Evolutionary conservation across 768 basidiomycete species (phyloP).

Genomic region (Suillus fuscotomentosus): DNA sequence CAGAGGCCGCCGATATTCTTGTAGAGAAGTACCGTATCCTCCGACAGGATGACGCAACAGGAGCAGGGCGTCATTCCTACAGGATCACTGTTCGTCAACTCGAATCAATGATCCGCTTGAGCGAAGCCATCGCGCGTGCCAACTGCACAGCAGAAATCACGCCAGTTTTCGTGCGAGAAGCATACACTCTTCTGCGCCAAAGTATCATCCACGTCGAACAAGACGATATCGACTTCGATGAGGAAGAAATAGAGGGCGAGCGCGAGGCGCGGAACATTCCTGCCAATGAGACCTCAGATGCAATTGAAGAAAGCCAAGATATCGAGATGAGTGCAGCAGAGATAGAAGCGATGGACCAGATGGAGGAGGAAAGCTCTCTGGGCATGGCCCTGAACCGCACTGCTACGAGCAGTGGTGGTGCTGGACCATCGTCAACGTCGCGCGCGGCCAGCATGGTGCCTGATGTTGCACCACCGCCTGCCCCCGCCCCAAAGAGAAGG

Average conservation of each 20-base stretch:
- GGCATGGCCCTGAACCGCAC: slow-evolving; percentile 34
- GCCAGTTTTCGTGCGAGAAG: slow-evolving; percentile 93
- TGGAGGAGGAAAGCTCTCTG: slow-evolving; percentile 48
- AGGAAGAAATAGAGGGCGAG: slow-evolving; percentile 72
- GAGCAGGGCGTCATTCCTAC: slow-evolving; percentile 88
- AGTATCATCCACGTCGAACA: slow-evolving; percentile 99
- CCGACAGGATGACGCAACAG: slow-evolving; percentile 89
- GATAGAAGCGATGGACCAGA: slow-evolving; percentile 50
- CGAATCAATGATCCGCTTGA: slow-evolving; percentile 97
- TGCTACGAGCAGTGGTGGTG: slow-evolving; percentile 34
- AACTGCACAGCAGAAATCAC: slow-evolving; percentile 98
- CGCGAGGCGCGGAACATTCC: slow-evolving; percentile 37
- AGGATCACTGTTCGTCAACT: slow-evolving; percentile 97
- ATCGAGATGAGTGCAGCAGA: slow-evolving; percentile 65
- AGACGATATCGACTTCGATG: slow-evolving; percentile 97
- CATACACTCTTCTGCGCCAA: slow-evolving; percentile 88
- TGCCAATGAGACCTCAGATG: slow-evolving; percentile 32
- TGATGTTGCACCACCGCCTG: slow-evolving; percentile 33
- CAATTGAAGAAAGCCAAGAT: slow-evolving; percentile 53
- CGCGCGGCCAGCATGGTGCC: slow-evolving; percentile 26
- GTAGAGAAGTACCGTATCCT: slow-evolving; percentile 94
- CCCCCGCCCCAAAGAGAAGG: slow-evolving; percentile 60
- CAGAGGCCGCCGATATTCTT: slow-evolving; percentile 87
- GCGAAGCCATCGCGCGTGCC: slow-evolving; percentile 95
- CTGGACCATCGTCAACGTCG: slow-evolving; percentile 31